A percentile compares a stretch with the other conserved stretches of the same genome.
Conservation (phyloP, 2,329 filamentous ascomycete genomes). For the Colletotrichum paranaense region DNA sequence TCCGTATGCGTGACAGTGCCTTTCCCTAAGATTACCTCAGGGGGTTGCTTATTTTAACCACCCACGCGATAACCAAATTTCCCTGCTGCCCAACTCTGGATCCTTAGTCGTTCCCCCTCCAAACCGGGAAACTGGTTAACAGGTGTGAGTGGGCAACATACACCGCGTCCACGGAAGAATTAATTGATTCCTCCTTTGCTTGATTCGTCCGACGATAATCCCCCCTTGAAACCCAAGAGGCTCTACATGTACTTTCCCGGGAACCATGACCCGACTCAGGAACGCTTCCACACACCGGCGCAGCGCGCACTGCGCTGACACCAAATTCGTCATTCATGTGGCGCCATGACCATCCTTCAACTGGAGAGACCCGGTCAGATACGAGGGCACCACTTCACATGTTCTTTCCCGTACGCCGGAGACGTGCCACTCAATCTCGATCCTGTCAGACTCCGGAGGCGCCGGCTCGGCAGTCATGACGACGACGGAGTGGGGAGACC, state of each 20-base stretch:
- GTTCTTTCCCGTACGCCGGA: neutral
- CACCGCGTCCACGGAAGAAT: neutral
- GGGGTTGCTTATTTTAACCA: slow-evolving; percentile 1
- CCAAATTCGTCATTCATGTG: neutral
- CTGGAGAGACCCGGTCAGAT: neutral
- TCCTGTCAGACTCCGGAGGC: neutral
- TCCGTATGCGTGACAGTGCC: neutral
- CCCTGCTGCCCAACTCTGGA: neutral
- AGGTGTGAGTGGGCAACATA: neutral
- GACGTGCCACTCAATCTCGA: neutral
- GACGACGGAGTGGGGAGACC: neutral
- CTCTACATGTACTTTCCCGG: neutral
- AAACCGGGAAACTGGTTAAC: neutral
- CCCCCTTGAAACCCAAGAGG: slow-evolving; percentile 31
- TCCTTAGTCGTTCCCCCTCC: neutral
- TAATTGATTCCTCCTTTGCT: neutral
- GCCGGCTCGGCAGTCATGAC: slow-evolving; percentile 17
- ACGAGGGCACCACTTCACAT: neutral
- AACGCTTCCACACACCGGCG: neutral
- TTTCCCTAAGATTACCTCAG: neutral
- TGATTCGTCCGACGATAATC: slow-evolving; percentile 8
- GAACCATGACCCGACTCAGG: slow-evolving; percentile 23
- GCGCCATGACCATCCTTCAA: neutral
- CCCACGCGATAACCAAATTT: neutral
- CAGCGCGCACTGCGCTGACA: too few relatives aligned